Percentiles rank a stretch among this genome's conserved stretches.
These are phyloP conservation scores for Hibiscus syriacus DNA, from an alignment of 345 rosid genomes.

Conservation along the genomic window DNA sequence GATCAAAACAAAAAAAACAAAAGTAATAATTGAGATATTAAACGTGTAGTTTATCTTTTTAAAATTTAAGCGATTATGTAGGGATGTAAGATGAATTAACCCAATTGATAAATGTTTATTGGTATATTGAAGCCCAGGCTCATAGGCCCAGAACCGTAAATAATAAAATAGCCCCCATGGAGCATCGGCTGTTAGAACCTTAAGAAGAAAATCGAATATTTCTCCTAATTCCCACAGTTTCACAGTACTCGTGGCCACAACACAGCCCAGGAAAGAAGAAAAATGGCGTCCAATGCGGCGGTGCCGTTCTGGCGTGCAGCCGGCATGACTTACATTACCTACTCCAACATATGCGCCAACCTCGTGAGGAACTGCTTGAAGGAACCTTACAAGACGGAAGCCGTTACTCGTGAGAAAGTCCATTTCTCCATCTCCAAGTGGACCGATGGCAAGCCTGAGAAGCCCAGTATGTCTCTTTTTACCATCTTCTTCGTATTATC, in stretches of 20 bases:
- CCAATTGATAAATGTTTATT: too few species aligned
- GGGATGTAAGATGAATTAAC: too few species aligned
- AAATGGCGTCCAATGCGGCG: slow-evolving; percentile 74
- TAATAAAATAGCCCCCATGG: not conserved
- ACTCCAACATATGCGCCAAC: slow-evolving; percentile 77
- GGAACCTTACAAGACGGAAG: slow-evolving; percentile 60
- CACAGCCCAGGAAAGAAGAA: slow-evolving; percentile 14
- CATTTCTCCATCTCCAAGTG: slow-evolving; percentile 67
- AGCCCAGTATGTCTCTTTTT: slow-evolving; percentile 44
- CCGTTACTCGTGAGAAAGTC: slow-evolving; percentile 70
- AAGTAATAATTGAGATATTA: too few species aligned
- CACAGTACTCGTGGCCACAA: not conserved
- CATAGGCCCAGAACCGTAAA: not conserved
- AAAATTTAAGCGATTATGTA: too few species aligned
- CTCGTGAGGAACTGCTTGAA: slow-evolving; percentile 75
- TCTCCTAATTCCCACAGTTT: not conserved
- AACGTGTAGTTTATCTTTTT: too few species aligned
- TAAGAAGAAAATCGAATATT: not conserved
- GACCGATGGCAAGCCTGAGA: slow-evolving; percentile 61
- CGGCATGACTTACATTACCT: slow-evolving; percentile 75
- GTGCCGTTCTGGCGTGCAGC: slow-evolving; percentile 91
- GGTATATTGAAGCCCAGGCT: not conserved
- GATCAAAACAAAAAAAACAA: too few species aligned
- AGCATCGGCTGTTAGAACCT: not conserved
- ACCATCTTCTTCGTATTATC: not conserved